Evolutionary conservation across 257 asterid genomes (phyloP), one percentile per base, ranked within the genome.

Genomic region (Anisodus tanguticus): DNA sequence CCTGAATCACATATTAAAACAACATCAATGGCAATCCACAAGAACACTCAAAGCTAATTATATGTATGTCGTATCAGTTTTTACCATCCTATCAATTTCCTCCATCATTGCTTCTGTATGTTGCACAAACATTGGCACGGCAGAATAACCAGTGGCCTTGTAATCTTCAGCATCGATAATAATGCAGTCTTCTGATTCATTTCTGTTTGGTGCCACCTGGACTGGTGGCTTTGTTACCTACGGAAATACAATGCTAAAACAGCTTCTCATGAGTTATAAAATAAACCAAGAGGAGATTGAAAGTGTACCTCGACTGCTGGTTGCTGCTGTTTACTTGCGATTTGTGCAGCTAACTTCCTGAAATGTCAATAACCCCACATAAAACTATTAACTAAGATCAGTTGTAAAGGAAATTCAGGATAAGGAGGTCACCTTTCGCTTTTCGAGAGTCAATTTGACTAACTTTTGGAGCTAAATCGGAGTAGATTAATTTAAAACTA

Each of bases 81-180:
- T 51, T 93, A 93, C 99, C 99, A 95, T 93, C 77, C 88, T 81
- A 45, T 95, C 95, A 41, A 94, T 93, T 86, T 95, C 99, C 85
- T 93, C 93, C 85, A 94, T 85, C 91, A 94, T 90, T 67, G 96
- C 95, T 88, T 93, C 94, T 8, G 97, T 92, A 84, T 94, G 95
- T 41, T 90, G 97, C 82, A 94, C 93, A 83, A 82, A 92, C 93
- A 90, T 92, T 1, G 98, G 95, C 80, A 93, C 93, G 26, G 90
- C 91, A 3, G 87, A 81, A 57, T 85, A 90, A 82, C 81, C 83
- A 53, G 10, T 45, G 62, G 84, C 15, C 84, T 86, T 79, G 78
- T 83, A 59, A 6, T 90, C 94, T 8, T 89, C 93, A 39, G 89
- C 90, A 80, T 91, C 92, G 3, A 83, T 66, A 63, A 91, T 83